Percentiles rank a stretch among this genome's conserved stretches.
Evolutionary conservation across 345 rosid species (phyloP).

Genomic region (Pelargonium nanum): DNA sequence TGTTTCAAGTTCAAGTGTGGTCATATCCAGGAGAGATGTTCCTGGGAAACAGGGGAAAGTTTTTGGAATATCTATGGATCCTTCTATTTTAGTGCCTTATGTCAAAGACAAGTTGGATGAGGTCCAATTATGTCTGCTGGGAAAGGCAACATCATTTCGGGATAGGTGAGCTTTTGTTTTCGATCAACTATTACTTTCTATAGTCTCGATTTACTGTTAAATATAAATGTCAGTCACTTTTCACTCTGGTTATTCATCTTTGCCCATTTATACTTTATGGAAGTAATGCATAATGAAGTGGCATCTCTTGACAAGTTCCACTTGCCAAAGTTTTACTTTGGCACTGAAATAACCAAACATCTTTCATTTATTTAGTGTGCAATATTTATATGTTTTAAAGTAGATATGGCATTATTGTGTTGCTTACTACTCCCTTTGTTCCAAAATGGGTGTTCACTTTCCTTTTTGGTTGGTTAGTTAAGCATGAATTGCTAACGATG

Average conservation of each 20-base stretch:
- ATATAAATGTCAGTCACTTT: neutral
- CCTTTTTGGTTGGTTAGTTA: too few species aligned
- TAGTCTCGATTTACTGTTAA: neutral
- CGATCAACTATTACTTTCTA: neutral
- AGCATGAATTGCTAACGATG: too few species aligned
- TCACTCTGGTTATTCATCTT: neutral
- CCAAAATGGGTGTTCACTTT: too few species aligned
- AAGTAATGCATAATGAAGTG: neutral
- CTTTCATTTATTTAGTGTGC: too few species aligned
- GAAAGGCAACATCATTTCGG: conserved; percentile 53
- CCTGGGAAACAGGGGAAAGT: conserved; percentile 91
- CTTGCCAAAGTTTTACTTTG: too few species aligned
- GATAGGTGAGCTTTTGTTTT: conserved; percentile 46
- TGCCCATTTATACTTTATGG: neutral
- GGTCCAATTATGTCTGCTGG: conserved; percentile 73
- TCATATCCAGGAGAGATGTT: conserved; percentile 78
- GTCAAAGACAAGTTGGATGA: conserved; percentile 87
- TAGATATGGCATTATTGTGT: too few species aligned
- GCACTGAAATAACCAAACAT: too few species aligned
- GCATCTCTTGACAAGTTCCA: too few species aligned
- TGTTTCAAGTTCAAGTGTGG: conserved; percentile 69
- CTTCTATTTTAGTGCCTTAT: conserved; percentile 49
- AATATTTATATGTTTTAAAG: too few species aligned
- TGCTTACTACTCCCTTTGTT: too few species aligned
- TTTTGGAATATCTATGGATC: conserved; percentile 85